A percentile compares a stretch with the other conserved stretches of the same genome.
Evolutionary conservation across 1,139 yeast genomes (phyloP).

Genomic region (Geotrichum citri-aurantii): DNA sequence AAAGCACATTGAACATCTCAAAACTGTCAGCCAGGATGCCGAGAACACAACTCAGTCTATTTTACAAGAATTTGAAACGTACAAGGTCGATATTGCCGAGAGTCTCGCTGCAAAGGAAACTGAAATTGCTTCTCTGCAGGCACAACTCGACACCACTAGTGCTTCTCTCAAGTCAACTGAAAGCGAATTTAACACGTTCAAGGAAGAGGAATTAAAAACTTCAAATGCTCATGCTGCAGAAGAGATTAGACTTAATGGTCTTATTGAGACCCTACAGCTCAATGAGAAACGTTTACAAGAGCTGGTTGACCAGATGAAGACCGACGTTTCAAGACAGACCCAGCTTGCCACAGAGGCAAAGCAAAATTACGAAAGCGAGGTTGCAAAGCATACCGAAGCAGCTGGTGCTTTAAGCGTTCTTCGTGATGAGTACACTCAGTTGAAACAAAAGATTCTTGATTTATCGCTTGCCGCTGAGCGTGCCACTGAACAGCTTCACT

Average conservation of each 20-base stretch:
- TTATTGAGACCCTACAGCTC: constrained; percentile 42
- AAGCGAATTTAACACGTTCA: constrained; percentile 15
- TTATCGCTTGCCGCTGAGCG: constrained; percentile 36
- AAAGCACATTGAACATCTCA: constrained; percentile 47
- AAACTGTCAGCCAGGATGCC: constrained; percentile 45
- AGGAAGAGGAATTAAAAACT: constrained; percentile 25
- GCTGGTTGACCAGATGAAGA: constrained; percentile 29
- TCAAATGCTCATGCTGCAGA: constrained; percentile 31
- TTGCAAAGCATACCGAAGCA: constrained; percentile 53
- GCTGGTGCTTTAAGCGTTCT: constrained; percentile 42
- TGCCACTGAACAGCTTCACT: constrained; percentile 33
- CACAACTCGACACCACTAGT: constrained; percentile 35
- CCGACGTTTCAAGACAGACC: constrained; percentile 50
- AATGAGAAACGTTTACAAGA: constrained; percentile 36
- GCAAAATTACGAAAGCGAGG: constrained; percentile 52
- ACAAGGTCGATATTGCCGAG: constrained; percentile 39
- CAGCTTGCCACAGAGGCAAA: constrained; percentile 49
- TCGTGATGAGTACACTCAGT: constrained; percentile 41
- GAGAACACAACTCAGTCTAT: constrained; percentile 45
- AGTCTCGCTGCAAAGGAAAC: constrained; percentile 39
- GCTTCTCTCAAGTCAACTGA: constrained; percentile 27
- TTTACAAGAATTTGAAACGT: constrained; percentile 42
- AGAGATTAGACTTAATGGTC: constrained; percentile 38
- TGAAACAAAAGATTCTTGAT: constrained; percentile 38
- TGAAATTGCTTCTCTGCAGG: constrained; percentile 39